These are phyloP conservation scores for Neopestalotiopsis rosae DNA, from an alignment of 2,329 filamentous ascomycete genomes.

Conservation along the genomic window DNA sequence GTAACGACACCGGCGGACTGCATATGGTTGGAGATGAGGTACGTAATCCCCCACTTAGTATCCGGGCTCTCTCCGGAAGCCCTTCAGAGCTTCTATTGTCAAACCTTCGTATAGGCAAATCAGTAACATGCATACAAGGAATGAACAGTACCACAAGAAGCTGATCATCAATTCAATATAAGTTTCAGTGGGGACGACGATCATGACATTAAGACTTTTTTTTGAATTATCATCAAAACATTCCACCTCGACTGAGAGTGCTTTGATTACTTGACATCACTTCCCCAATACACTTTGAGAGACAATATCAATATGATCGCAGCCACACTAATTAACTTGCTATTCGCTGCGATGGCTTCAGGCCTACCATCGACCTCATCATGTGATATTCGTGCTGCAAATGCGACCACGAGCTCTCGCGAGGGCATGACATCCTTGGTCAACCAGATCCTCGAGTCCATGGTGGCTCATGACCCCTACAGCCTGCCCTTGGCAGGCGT, in stretches of 20 bases:
- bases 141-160: no score
- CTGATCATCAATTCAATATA: no score
- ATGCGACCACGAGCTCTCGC: background rate
- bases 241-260: no score
- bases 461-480: slow-evolving; percentile 11
- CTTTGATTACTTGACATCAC: background rate
- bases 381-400: background rate
- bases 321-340: background rate
- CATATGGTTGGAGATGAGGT: background rate
- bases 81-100: background rate
- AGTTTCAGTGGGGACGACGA: no score
- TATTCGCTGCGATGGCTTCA: background rate
- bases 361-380: background rate
- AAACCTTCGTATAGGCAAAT: background rate
- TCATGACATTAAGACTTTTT: no score
- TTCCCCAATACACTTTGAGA: background rate
- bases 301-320: background rate
- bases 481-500: background rate
- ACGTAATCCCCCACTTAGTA: background rate
- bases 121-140: no score
- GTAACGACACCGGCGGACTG: no score
- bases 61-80: background rate
- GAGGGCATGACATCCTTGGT: slow-evolving; percentile 11
- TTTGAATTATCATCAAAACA: no score
- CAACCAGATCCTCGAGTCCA: slow-evolving; percentile 13